Conservation (phyloP, 495 filamentous ascomycete species). For the Lepidopterella palustris region DNA sequence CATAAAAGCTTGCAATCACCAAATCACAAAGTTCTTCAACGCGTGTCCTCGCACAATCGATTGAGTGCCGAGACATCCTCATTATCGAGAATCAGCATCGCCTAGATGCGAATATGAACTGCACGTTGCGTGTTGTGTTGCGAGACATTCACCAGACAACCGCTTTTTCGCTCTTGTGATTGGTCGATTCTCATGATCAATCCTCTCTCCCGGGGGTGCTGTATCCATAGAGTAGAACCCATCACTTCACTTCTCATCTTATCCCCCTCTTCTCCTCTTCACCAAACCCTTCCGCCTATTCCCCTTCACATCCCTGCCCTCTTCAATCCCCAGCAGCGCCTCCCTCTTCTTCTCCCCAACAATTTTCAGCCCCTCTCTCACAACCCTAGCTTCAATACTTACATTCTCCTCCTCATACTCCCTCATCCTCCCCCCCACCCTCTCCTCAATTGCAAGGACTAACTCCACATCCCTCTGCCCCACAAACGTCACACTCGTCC, state of each 20-base stretch:
- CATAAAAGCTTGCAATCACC: too few relatives aligned
- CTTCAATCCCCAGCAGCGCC: slow-evolving; percentile 82
- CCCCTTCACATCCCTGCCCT: slow-evolving; percentile 77
- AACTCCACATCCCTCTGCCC: slow-evolving; percentile 87
- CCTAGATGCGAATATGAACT: too few relatives aligned
- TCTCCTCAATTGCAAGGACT: slow-evolving; percentile 76
- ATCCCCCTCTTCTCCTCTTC: slow-evolving; percentile 39
- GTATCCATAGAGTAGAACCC: too few relatives aligned
- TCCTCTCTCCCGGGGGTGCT: too few relatives aligned
- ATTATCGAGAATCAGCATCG: too few relatives aligned
- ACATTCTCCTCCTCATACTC: slow-evolving; percentile 82
- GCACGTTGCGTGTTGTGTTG: too few relatives aligned
- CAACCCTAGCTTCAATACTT: slow-evolving; percentile 78
- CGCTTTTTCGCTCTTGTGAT: too few relatives aligned
- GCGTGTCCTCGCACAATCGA: too few relatives aligned
- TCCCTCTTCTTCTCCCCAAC: slow-evolving; percentile 90
- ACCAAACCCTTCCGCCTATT: slow-evolving; percentile 60
- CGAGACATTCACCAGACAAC: too few relatives aligned
- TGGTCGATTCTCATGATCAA: too few relatives aligned
- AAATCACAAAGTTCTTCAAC: too few relatives aligned
- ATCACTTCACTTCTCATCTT: not conserved
- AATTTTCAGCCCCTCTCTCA: slow-evolving; percentile 74
- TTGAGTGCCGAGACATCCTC: too few relatives aligned
- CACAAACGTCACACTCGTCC: slow-evolving; percentile 80
- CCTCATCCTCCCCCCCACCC: slow-evolving; percentile 74